phyloP scores from a whole-genome alignment of 2,329 filamentous ascomycete genomes.

The Emydomyces testavorans region DNA sequence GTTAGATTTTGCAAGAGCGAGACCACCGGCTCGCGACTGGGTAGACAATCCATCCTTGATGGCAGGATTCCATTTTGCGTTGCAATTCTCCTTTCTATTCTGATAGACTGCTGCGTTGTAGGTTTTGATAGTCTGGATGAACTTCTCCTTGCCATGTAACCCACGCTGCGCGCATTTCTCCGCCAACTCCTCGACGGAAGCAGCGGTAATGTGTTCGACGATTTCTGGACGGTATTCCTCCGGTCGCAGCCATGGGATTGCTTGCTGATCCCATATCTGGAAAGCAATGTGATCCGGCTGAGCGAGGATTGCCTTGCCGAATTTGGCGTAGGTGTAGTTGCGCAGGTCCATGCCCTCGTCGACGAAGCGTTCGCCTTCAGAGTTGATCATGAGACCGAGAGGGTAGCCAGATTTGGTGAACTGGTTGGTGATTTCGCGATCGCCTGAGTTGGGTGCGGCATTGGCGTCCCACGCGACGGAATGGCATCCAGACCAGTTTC shows the following conservation, averaged over 20 bases:
- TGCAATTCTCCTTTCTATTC: slow-evolving; percentile 37
- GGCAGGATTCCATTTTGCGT: slow-evolving; percentile 46
- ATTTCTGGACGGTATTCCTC: slow-evolving; percentile 54
- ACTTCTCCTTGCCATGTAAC: slow-evolving; percentile 36
- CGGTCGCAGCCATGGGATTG: slow-evolving; percentile 42
- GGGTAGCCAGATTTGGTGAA: slow-evolving; percentile 60
- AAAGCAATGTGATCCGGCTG: slow-evolving; percentile 51
- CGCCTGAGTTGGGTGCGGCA: slow-evolving; percentile 43
- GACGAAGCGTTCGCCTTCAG: slow-evolving; percentile 49
- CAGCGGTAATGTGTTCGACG: slow-evolving; percentile 43
- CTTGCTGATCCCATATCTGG: slow-evolving; percentile 51
- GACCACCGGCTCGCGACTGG: slow-evolving; percentile 36
- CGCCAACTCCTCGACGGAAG: slow-evolving; percentile 46
- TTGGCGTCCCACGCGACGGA: slow-evolving; percentile 55
- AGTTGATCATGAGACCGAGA: slow-evolving; percentile 54
- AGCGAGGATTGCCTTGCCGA: slow-evolving; percentile 49
- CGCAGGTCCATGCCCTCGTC: slow-evolving; percentile 55
- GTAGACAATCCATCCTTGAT: slow-evolving; percentile 52
- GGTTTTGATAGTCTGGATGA: slow-evolving; percentile 42
- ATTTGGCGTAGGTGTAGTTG: slow-evolving; percentile 58
- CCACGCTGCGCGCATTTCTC: slow-evolving; percentile 39
- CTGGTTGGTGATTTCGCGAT: slow-evolving; percentile 51
- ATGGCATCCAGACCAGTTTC: slow-evolving; percentile 56
- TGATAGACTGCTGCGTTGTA: slow-evolving; percentile 49
- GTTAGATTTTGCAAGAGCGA: slow-evolving; percentile 50